These are phyloP conservation scores for Zoysia pacifica DNA, from an alignment of 176 grass and related monocot genomes.

Conservation along the genomic window DNA sequence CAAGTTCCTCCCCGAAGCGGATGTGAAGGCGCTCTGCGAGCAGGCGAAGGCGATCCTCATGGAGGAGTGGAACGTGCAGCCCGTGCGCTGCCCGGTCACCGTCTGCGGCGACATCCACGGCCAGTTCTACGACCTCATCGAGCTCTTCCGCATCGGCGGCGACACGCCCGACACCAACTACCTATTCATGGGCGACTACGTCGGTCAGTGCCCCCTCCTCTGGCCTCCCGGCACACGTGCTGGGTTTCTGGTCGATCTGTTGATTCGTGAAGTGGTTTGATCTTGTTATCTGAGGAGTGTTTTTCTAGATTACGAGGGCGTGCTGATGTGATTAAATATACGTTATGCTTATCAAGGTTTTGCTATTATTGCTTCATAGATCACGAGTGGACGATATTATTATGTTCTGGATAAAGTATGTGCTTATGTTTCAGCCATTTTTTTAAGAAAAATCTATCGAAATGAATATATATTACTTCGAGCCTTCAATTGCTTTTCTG, in stretches of 20 bases:
- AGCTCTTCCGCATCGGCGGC: constrained; percentile 66
- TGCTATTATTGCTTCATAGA: not conserved
- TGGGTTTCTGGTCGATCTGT: constrained; percentile 9
- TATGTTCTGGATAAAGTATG: not conserved
- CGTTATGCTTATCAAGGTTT: not conserved
- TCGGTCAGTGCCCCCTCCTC: constrained; percentile 35
- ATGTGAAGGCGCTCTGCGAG: constrained; percentile 67
- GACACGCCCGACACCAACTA: constrained; percentile 62
- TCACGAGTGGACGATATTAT: not conserved
- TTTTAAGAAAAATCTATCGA: not conserved
- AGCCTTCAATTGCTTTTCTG: not conserved
- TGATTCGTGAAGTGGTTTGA: constrained; percentile 17
- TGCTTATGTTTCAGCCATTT: not conserved
- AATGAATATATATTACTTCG: not conserved
- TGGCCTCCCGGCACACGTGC: not conserved
- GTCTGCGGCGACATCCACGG: constrained; percentile 82
- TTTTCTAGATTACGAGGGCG: constrained; percentile 14
- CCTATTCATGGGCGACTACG: constrained; percentile 70
- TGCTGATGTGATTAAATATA: constrained; percentile 4
- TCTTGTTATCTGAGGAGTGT: constrained; percentile 13
- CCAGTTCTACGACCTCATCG: constrained; percentile 80
- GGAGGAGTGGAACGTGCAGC: constrained; percentile 84
- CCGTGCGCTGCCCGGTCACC: constrained; percentile 67
- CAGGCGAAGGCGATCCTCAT: constrained; percentile 78
- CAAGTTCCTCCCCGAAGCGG: constrained; percentile 54